Conservation (phyloP, 164 flowering plant species). For the Piper betle region DNA sequence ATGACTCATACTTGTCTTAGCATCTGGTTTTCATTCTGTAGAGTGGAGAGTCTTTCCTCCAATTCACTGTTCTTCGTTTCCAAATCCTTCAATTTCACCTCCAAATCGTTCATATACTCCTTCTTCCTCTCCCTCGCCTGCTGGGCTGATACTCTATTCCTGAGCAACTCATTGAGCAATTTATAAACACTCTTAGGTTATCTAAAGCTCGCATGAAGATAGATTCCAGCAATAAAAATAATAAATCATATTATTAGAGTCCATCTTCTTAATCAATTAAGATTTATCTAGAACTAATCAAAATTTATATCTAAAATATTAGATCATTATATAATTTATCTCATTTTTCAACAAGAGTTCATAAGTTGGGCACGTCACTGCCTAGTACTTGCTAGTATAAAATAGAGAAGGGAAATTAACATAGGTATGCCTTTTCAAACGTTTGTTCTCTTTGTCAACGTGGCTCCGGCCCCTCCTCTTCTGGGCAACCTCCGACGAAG, state of each 20-base stretch:
- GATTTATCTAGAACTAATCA: too few species aligned
- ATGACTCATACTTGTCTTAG: conserved; percentile 58
- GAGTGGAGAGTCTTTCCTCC: conserved; percentile 50
- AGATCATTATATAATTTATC: too few species aligned
- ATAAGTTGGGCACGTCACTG: too few species aligned
- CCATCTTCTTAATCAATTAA: too few species aligned
- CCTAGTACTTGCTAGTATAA: conserved; percentile 5
- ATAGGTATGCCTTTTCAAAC: conserved; percentile 61
- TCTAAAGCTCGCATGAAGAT: too few species aligned
- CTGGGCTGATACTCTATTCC: conserved; percentile 66
- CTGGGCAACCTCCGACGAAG: conserved; percentile 26
- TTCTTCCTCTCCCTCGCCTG: conserved; percentile 78
- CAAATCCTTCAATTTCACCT: conserved; percentile 38
- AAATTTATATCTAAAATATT: too few species aligned
- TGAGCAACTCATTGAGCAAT: too few species aligned
- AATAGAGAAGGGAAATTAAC: not conserved
- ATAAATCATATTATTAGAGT: too few species aligned
- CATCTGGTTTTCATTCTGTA: conserved; percentile 52
- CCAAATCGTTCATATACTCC: conserved; percentile 51
- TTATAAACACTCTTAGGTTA: too few species aligned
- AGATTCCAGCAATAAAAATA: too few species aligned
- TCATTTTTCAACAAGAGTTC: too few species aligned
- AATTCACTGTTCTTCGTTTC: conserved; percentile 35
- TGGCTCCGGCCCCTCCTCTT: conserved; percentile 80
- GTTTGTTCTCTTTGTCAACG: conserved; percentile 89